phyloP scores from a whole-genome alignment of 2,329 filamentous ascomycete genomes.

The Aspergillus pseudotamarii region DNA sequence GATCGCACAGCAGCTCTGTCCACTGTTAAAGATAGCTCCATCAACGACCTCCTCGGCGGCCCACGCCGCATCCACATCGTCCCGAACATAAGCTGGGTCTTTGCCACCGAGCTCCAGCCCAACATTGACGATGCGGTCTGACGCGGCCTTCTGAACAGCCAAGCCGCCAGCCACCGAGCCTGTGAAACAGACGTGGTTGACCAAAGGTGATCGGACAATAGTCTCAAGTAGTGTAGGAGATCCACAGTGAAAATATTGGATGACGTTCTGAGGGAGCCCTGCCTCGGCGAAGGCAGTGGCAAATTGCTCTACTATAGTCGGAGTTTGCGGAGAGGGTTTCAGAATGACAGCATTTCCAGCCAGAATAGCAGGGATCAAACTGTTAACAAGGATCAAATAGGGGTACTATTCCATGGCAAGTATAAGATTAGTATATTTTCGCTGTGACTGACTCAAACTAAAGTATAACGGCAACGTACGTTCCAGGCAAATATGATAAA shows the following conservation, averaged over 20 bases:
- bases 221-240: slow-evolving; percentile 75
- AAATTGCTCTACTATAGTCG: slow-evolving; percentile 85
- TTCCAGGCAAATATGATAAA: slow-evolving; percentile 96
- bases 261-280: slow-evolving; percentile 78
- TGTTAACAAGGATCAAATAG: slow-evolving; percentile 91
- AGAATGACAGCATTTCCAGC: slow-evolving; percentile 89
- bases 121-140: slow-evolving; percentile 81
- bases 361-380: slow-evolving; percentile 85
- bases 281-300: slow-evolving; percentile 75
- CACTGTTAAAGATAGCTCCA: slow-evolving; percentile 95
- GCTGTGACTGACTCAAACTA: background rate
- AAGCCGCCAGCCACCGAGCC: slow-evolving; percentile 88
- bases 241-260: slow-evolving; percentile 91
- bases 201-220: slow-evolving; percentile 73
- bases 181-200: slow-evolving; percentile 88
- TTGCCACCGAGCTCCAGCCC: slow-evolving; percentile 93
- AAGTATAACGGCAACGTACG: slow-evolving; percentile 57
- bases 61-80: slow-evolving; percentile 86
- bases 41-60: slow-evolving; percentile 94
- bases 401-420: slow-evolving; percentile 67
- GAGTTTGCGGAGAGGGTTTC: slow-evolving; percentile 94
- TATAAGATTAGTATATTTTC: background rate
- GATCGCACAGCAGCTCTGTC: slow-evolving; percentile 94
- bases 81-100: slow-evolving; percentile 85
- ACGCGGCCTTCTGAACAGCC: slow-evolving; percentile 80